phyloP scores from a whole-genome alignment of 2,329 filamentous ascomycete species.

The Plenodomus tracheiphilus region DNA sequence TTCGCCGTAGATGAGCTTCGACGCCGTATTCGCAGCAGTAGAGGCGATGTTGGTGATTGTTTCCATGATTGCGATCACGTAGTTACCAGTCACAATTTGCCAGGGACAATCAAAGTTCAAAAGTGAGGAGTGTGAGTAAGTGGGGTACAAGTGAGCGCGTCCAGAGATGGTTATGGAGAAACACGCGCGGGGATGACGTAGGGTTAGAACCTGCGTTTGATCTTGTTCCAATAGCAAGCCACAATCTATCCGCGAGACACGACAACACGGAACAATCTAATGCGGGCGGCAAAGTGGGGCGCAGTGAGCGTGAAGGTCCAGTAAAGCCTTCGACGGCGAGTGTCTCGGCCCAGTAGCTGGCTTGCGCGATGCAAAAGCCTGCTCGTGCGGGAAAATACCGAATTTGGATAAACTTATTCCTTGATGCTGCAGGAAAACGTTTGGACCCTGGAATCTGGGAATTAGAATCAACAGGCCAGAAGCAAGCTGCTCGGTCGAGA shows the following conservation, averaged over 20 bases:
- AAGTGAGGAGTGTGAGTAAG: slow-evolving; percentile 2
- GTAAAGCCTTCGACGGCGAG: not conserved
- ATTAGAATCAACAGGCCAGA: not conserved
- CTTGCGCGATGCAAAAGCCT: not conserved
- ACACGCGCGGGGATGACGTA: slow-evolving; percentile 24
- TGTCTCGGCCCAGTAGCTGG: not conserved
- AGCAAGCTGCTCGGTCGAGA: not conserved
- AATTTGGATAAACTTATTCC: not conserved
- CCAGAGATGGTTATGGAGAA: slow-evolving; percentile 7
- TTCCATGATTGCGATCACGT: slow-evolving; percentile 35
- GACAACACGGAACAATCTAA: slow-evolving; percentile 17
- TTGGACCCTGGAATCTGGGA: not conserved
- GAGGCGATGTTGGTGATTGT: slow-evolving; percentile 42
- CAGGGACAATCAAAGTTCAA: not conserved
- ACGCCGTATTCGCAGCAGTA: slow-evolving; percentile 30
- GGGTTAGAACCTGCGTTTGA: slow-evolving; percentile 11
- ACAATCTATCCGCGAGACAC: slow-evolving; percentile 11
- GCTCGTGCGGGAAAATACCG: not conserved
- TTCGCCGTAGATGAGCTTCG: slow-evolving; percentile 45
- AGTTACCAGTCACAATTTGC: slow-evolving; percentile 1
- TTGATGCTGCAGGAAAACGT: not conserved
- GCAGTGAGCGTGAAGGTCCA: not conserved
- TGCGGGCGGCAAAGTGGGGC: slow-evolving; percentile 18
- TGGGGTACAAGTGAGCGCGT: slow-evolving; percentile 6
- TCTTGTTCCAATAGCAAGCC: slow-evolving; percentile 12